Evolutionary conservation across 768 basidiomycete genomes (phyloP).

Genomic region (Trametes gibbosa): DNA sequence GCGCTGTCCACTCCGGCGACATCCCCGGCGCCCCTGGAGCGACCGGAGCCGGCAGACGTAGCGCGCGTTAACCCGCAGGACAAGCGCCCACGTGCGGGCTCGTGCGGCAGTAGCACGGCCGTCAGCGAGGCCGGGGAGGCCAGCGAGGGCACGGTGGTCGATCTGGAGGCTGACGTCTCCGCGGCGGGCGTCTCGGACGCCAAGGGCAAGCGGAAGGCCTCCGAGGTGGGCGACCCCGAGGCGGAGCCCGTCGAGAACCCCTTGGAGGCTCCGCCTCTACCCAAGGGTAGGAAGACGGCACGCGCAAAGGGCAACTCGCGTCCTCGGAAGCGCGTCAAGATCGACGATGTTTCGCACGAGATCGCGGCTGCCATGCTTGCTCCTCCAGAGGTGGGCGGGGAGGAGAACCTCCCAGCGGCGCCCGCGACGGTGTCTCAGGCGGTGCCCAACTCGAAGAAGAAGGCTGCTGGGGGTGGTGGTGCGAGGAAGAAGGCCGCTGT

Average conservation of each 20-base stretch:
- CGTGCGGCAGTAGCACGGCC: conserved; percentile 19
- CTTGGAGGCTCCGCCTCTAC: background rate
- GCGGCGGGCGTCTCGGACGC: background rate
- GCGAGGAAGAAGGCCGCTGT: background rate
- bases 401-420: conserved; percentile 1
- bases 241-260: background rate
- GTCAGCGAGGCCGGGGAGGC: conserved; percentile 16
- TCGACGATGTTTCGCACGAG: background rate
- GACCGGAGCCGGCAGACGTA: background rate
- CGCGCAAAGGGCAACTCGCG: background rate
- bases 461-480: background rate
- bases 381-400: background rate
- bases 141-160: conserved; percentile 19
- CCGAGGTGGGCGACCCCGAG: conserved; percentile 2
- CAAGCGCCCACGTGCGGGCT: background rate
- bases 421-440: background rate
- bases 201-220: conserved; percentile 10
- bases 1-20: background rate
- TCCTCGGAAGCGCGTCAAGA: conserved; percentile 11
- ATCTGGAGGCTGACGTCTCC: background rate
- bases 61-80: background rate
- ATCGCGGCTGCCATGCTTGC: background rate
- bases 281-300: background rate
- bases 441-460: background rate
- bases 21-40: background rate